A percentile compares a stretch with the other conserved stretches of the same genome.
Evolutionary conservation across 331 rosid genomes (phyloP).

Genomic region (Malus hybrid): DNA sequence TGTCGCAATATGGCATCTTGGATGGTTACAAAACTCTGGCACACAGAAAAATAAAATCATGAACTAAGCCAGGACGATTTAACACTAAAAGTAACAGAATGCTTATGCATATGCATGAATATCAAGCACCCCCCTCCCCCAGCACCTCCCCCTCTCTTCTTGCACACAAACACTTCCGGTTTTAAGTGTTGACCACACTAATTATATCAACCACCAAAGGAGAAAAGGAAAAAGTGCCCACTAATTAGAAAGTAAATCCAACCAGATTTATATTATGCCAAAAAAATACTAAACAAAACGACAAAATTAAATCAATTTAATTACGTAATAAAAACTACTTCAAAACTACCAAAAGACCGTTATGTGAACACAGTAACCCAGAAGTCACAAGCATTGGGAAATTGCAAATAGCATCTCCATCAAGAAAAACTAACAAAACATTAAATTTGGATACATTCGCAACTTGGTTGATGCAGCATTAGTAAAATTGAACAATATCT

Average conservation of each 20-base stretch:
- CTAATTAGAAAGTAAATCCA: not conserved
- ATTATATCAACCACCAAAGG: not conserved
- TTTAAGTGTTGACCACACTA: not conserved
- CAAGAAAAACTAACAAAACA: not conserved
- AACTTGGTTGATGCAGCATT: not conserved
- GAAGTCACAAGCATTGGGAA: not conserved
- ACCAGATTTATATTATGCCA: not conserved
- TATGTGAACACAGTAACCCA: not conserved
- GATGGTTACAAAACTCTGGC: conserved; percentile 56
- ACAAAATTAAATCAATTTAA: too few relatives aligned
- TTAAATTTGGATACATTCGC: not conserved
- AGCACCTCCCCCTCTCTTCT: too few relatives aligned
- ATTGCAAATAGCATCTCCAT: not conserved
- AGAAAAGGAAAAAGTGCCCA: not conserved
- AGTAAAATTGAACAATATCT: not conserved
- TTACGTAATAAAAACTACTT: not conserved
- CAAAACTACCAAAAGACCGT: not conserved
- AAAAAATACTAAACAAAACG: too few relatives aligned
- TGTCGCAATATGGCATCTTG: conserved; percentile 66
- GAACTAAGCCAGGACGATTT: conserved; percentile 8
- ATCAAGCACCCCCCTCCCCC: not conserved
- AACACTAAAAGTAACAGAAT: not conserved
- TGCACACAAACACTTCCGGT: not conserved
- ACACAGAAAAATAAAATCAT: conserved; percentile 12
- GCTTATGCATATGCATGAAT: not conserved